These are phyloP conservation scores for Piedraia hortae DNA, from an alignment of 2,329 filamentous ascomycete species.

Conservation along the genomic window DNA sequence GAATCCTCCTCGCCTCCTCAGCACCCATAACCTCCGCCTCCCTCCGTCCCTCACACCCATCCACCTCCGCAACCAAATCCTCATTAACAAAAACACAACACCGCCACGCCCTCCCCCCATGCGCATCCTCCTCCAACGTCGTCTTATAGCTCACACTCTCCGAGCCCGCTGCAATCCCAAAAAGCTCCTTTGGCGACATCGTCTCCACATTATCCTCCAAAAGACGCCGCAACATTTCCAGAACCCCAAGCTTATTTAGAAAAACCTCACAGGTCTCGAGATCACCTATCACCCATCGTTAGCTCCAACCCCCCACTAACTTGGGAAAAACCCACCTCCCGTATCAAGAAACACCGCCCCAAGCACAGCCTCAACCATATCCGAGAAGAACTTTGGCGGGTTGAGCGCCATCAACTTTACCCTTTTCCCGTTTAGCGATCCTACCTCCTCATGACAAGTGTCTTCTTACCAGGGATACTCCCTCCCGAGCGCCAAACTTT, in stretches of 20 bases:
- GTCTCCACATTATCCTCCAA: conserved; percentile 27
- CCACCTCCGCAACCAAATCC: conserved; percentile 1
- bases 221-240: conserved; percentile 33
- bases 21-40: conserved; percentile 3
- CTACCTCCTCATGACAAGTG: too few species aligned
- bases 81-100: conserved; percentile 2
- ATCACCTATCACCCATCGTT: conserved; percentile 8
- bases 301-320: background rate
- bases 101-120: background rate
- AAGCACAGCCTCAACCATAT: conserved; percentile 54
- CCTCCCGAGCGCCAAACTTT: conserved; percentile 21
- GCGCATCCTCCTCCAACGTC: background rate
- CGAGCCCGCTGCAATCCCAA: conserved; percentile 30
- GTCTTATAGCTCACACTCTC: conserved; percentile 26
- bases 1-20: conserved; percentile 1
- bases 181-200: conserved; percentile 35
- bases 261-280: conserved; percentile 32
- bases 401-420: conserved; percentile 34
- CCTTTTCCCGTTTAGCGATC: too few species aligned
- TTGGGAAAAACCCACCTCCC: conserved; percentile 15
- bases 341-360: conserved; percentile 69
- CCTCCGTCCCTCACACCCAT: conserved; percentile 1
- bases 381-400: conserved; percentile 53
- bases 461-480: conserved; percentile 51
- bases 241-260: conserved; percentile 34